Percentiles rank a stretch among this genome's conserved stretches.
These are phyloP conservation scores for Ilex aquifolium DNA, from an alignment of 257 asterid species.

Conservation along the genomic window DNA sequence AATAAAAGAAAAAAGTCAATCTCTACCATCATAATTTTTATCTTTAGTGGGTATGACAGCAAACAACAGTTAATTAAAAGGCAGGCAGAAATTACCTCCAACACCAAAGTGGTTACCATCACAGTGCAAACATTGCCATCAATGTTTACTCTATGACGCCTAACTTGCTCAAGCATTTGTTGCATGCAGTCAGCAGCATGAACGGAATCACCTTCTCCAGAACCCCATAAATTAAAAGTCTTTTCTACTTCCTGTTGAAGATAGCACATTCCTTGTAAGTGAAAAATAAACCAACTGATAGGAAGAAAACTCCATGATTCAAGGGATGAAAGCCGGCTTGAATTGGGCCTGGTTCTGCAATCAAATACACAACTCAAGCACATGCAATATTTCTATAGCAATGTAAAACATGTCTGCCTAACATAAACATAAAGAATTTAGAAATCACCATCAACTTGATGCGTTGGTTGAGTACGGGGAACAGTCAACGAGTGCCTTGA, in stretches of 20 bases:
- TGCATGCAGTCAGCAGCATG: conserved; percentile 92
- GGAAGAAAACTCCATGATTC: neutral
- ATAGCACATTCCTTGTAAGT: conserved; percentile 7
- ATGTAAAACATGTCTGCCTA: neutral
- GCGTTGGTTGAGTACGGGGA: too few relatives aligned
- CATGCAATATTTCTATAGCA: neutral
- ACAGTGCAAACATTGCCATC: conserved; percentile 85
- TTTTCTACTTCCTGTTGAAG: conserved; percentile 59
- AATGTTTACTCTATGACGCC: conserved; percentile 77
- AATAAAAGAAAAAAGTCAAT: neutral
- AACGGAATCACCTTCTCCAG: conserved; percentile 50
- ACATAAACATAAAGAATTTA: too few relatives aligned
- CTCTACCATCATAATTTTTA: too few relatives aligned
- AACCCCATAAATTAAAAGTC: conserved; percentile 56
- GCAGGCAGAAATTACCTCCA: conserved; percentile 53
- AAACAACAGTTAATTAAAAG: neutral
- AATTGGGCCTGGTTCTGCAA: neutral
- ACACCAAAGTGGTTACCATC: conserved; percentile 73
- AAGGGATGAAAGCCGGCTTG: too few relatives aligned
- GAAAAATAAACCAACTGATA: neutral
- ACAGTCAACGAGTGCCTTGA: too few relatives aligned
- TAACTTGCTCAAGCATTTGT: conserved; percentile 85
- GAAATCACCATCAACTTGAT: too few relatives aligned
- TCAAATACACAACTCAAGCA: neutral
- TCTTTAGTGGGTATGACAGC: neutral